phyloP scores from a whole-genome alignment of 768 basidiomycete species.

The Kwoniella bestiolae region DNA sequence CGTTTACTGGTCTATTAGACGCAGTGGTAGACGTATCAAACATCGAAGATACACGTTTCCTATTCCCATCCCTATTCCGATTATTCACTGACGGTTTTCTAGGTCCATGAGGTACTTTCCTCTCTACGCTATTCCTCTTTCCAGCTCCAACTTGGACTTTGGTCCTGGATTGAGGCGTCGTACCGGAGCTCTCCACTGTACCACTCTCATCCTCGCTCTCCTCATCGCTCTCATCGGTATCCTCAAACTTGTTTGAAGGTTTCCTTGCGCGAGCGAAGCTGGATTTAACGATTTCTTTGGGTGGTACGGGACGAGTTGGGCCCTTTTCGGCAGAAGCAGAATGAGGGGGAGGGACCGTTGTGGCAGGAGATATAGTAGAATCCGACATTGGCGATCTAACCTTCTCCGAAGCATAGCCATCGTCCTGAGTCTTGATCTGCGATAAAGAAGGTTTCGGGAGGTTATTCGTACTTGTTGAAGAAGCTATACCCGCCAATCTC shows the following conservation, averaged over 20 bases:
- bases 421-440: neutral
- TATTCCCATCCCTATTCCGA: slow-evolving; percentile 4
- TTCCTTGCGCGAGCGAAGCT: slow-evolving; percentile 19
- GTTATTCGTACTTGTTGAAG: neutral
- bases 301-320: neutral
- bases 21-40: neutral
- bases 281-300: neutral
- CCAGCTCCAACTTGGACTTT: neutral
- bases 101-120: slow-evolving; percentile 15
- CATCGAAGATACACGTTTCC: slow-evolving; percentile 13
- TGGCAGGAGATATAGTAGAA: slow-evolving; percentile 13
- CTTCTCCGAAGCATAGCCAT: slow-evolving; percentile 4
- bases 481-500: slow-evolving; percentile 17
- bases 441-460: neutral
- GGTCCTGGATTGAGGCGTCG: neutral
- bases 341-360: neutral
- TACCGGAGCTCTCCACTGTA: neutral
- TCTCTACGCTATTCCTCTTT: neutral
- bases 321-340: neutral
- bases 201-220: slow-evolving; percentile 22
- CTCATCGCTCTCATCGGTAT: slow-evolving; percentile 7
- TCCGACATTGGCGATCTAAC: slow-evolving; percentile 23
- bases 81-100: slow-evolving; percentile 12
- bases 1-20: neutral
- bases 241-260: neutral